phyloP scores from a whole-genome alignment of 2,329 filamentous ascomycete species.

The Paracoccidioides brasiliensis region DNA sequence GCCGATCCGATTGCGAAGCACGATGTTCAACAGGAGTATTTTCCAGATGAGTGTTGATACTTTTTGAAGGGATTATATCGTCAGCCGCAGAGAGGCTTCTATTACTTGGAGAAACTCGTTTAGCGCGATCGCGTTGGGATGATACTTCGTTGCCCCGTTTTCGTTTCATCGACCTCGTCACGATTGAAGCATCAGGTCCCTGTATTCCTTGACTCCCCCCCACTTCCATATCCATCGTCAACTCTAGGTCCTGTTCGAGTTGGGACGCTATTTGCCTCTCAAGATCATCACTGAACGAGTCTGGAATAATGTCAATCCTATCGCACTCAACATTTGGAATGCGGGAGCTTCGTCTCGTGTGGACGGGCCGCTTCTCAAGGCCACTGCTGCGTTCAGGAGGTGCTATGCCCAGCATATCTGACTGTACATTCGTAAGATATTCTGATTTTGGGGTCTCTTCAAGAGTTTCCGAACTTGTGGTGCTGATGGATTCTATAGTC shows the following conservation, averaged over 20 bases:
- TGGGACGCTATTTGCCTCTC: constrained; percentile 34
- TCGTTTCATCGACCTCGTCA: constrained; percentile 21
- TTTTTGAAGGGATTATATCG: neutral
- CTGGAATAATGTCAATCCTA: constrained; percentile 15
- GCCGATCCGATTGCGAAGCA: neutral
- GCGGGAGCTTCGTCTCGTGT: neutral
- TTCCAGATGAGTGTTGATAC: neutral
- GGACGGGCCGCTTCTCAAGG: neutral
- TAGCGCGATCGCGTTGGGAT: neutral
- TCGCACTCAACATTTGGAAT: neutral
- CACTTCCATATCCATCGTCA: constrained; percentile 21
- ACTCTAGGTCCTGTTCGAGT: constrained; percentile 31
- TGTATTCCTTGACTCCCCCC: neutral
- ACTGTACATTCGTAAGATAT: neutral
- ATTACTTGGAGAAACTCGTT: neutral
- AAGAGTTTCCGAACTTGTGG: neutral
- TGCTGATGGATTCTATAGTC: neutral
- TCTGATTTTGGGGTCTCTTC: neutral
- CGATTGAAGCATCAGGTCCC: neutral
- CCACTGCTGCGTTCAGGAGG: neutral
- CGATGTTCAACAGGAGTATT: neutral
- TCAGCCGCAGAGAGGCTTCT: neutral
- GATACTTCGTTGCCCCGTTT: constrained; percentile 4
- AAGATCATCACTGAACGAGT: constrained; percentile 29
- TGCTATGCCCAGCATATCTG: neutral